These are phyloP conservation scores for Trichoderma brevicompactum DNA, from an alignment of 2,329 filamentous ascomycete species.

Conservation along the genomic window DNA sequence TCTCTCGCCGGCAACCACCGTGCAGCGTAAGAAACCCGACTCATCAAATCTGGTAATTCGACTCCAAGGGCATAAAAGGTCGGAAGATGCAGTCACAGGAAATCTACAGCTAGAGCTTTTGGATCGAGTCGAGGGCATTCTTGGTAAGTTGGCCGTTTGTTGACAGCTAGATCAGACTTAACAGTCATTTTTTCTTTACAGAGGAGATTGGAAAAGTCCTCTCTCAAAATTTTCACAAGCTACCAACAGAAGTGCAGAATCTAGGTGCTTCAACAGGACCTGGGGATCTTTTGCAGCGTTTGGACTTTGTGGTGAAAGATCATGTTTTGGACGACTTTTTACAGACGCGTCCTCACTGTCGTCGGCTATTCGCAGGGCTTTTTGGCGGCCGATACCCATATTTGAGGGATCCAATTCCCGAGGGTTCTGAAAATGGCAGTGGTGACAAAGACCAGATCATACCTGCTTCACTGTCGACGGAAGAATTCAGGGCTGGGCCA, in stretches of 20 bases:
- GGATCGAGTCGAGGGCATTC: not conserved
- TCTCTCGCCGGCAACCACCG: not conserved
- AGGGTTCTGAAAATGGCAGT: not conserved
- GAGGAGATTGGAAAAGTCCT: slow-evolving; percentile 2
- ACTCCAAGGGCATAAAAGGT: not conserved
- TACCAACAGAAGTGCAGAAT: not conserved
- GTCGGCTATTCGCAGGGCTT: slow-evolving; percentile 30
- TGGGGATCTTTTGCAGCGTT: not conserved
- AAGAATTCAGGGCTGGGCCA: not conserved
- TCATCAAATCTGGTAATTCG: not conserved
- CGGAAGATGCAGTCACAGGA: not conserved
- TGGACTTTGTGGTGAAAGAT: slow-evolving; percentile 31
- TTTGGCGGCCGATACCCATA: slow-evolving; percentile 34
- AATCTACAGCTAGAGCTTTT: slow-evolving; percentile 11
- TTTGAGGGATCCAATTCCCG: not conserved
- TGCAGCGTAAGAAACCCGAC: not conserved
- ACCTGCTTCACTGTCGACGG: not conserved
- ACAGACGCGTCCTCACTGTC: slow-evolving; percentile 26
- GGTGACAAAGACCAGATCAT: not conserved
- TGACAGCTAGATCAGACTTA: not conserved
- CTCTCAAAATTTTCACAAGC: not conserved
- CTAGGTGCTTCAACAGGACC: not conserved
- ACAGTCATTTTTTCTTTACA: not conserved
- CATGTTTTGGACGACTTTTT: slow-evolving; percentile 35
- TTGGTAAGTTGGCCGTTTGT: not conserved